Conservation (phyloP, 345 rosid genomes). For the Streptanthus diversifolius region DNA sequence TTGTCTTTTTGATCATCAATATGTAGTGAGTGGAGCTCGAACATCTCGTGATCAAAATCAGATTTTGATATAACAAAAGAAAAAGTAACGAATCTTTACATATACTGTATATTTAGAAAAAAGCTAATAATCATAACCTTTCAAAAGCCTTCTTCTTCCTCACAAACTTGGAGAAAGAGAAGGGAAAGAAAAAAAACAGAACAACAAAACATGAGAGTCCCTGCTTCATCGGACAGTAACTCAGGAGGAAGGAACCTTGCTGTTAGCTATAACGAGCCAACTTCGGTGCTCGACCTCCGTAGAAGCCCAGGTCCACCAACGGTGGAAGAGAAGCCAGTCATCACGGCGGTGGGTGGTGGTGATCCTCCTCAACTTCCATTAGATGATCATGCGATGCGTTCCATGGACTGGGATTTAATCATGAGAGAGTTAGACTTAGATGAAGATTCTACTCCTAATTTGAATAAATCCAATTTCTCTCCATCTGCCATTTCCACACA, state of each 20-base stretch:
- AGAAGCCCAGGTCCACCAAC: slow-evolving; percentile 9
- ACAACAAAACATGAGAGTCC: slow-evolving; percentile 57
- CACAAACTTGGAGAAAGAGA: background rate
- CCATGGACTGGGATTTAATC: slow-evolving; percentile 81
- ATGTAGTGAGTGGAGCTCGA: slow-evolving; percentile 27
- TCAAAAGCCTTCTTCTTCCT: slow-evolving; percentile 35
- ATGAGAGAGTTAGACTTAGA: slow-evolving; percentile 66
- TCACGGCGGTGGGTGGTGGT: background rate
- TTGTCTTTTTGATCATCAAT: slow-evolving; percentile 19
- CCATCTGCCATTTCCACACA: background rate
- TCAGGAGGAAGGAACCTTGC: slow-evolving; percentile 1
- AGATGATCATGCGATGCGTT: slow-evolving; percentile 53
- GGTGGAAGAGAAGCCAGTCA: slow-evolving; percentile 7
- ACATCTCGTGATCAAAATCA: slow-evolving; percentile 15
- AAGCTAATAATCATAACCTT: slow-evolving; percentile 30
- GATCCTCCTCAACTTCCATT: background rate
- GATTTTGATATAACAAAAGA: background rate
- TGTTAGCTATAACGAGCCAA: slow-evolving; percentile 47
- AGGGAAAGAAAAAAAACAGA: background rate
- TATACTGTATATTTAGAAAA: slow-evolving; percentile 7
- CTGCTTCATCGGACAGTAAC: slow-evolving; percentile 30
- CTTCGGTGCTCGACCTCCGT: slow-evolving; percentile 43
- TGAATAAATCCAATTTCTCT: slow-evolving; percentile 2
- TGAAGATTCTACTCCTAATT: slow-evolving; percentile 42
- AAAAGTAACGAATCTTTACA: slow-evolving; percentile 6